Conservation (phyloP, 2,329 filamentous ascomycete genomes). For the Pyrenophora graminea region DNA sequence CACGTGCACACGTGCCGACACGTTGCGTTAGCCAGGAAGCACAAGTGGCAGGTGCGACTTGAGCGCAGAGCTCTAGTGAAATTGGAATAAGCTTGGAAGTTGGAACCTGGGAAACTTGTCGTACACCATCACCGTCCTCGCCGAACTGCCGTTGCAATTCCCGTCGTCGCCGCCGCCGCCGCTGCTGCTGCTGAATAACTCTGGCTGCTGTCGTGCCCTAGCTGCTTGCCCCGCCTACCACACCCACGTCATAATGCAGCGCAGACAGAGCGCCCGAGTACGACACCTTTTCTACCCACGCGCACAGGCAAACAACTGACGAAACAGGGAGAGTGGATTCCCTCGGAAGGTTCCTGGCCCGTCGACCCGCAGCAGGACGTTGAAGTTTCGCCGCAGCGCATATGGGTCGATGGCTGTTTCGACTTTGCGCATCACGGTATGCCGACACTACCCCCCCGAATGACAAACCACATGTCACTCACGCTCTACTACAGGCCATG, state of each 20-base stretch:
- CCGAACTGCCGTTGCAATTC: neutral
- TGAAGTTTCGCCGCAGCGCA: constrained; percentile 67
- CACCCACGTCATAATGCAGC: constrained; percentile 30
- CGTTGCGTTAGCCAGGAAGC: too few species aligned
- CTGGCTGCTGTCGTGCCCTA: neutral
- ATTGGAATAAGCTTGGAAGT: too few species aligned
- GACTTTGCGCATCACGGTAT: constrained; percentile 97
- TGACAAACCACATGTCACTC: neutral
- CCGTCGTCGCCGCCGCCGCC: neutral
- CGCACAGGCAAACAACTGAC: neutral
- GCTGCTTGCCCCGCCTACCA: constrained; percentile 2
- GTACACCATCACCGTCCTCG: too few species aligned
- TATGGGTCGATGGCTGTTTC: constrained; percentile 99
- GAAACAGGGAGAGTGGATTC: constrained; percentile 49
- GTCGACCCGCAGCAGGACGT: constrained; percentile 66
- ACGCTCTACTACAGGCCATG: constrained; percentile 69
- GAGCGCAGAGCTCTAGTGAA: too few species aligned
- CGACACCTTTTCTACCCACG: neutral
- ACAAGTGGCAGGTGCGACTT: too few species aligned
- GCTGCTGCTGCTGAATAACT: neutral
- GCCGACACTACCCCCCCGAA: neutral
- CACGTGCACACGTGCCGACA: too few species aligned
- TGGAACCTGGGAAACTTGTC: too few species aligned
- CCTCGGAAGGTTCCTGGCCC: constrained; percentile 63
- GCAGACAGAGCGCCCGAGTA: constrained; percentile 46